These are phyloP conservation scores for Bacterosira constricta DNA, from an alignment of 108 stramenopile genomes.

Conservation along the genomic window DNA sequence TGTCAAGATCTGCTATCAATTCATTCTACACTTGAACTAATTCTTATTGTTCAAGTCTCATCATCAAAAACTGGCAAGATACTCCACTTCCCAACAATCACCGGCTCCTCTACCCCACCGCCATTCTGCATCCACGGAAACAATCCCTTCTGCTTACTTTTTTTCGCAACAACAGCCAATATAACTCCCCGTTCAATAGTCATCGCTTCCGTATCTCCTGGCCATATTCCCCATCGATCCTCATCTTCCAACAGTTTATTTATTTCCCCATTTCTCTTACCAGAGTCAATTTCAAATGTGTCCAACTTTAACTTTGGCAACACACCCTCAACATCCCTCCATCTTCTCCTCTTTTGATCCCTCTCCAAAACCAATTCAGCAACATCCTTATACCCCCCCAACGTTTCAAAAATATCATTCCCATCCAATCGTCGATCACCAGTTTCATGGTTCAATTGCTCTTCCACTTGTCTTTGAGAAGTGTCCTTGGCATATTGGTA, in stretches of 20 bases:
- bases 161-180: constrained; percentile 16
- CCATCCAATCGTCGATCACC: constrained; percentile 82
- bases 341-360: constrained; percentile 43
- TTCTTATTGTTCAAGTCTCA: neutral
- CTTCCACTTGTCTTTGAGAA: constrained; percentile 51
- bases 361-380: constrained; percentile 44
- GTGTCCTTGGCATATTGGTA: constrained; percentile 33
- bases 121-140: constrained; percentile 27
- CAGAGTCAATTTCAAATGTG: neutral
- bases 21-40: no score
- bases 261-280: neutral
- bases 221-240: constrained; percentile 37
- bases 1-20: no score
- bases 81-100: constrained; percentile 44
- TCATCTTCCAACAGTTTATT: constrained; percentile 15
- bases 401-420: constrained; percentile 55
- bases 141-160: neutral
- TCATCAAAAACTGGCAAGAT: constrained; percentile 19
- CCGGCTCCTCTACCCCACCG: constrained; percentile 9
- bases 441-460: constrained; percentile 57
- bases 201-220: constrained; percentile 37
- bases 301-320: constrained; percentile 33
- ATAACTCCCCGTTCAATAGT: constrained; percentile 32
- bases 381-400: constrained; percentile 49
- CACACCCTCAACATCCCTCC: constrained; percentile 42